Conservation (phyloP, 2,329 filamentous ascomycete genomes). For the Chrysoporthe puriensis region DNA sequence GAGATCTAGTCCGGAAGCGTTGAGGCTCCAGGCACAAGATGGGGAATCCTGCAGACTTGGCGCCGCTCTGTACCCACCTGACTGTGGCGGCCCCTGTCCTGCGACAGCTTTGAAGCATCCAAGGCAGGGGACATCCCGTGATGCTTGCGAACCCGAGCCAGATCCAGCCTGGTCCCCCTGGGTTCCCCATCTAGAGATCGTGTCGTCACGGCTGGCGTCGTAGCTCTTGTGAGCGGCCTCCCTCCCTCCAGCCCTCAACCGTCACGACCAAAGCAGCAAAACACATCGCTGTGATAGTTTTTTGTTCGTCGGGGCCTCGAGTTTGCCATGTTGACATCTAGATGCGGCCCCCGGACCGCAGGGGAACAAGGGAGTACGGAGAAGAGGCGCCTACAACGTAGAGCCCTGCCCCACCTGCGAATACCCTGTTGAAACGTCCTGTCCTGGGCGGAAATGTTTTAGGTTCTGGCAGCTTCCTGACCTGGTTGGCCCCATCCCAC, state of each 20-base stretch:
- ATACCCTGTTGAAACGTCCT: background rate
- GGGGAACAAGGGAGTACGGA: background rate
- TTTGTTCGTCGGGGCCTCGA: background rate
- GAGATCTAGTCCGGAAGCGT: slow-evolving; percentile 21
- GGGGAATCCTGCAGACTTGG: slow-evolving; percentile 17
- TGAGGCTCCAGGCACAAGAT: slow-evolving; percentile 27
- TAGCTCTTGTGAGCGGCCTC: no score
- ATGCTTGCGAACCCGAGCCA: background rate
- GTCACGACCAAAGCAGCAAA: background rate
- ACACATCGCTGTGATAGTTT: no score
- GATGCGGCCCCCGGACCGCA: background rate
- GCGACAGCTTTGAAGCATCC: slow-evolving; percentile 54
- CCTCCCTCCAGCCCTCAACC: background rate
- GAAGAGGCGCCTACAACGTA: slow-evolving; percentile 11
- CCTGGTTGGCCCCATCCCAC: slow-evolving; percentile 15
- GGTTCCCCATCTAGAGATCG: background rate
- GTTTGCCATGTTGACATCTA: background rate
- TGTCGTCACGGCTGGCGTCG: background rate
- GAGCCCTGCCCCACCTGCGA: background rate
- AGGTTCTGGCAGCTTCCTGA: slow-evolving; percentile 19
- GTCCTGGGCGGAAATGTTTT: slow-evolving; percentile 16
- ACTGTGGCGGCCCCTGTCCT: slow-evolving; percentile 41
- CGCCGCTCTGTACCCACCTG: slow-evolving; percentile 26
- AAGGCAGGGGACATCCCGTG: slow-evolving; percentile 15
- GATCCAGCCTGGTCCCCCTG: background rate